Percentiles rank a stretch among this genome's conserved stretches.
phyloP scores from a whole-genome alignment of 371 early-diverging fungal genomes.

The Coemansia sp. region DNA sequence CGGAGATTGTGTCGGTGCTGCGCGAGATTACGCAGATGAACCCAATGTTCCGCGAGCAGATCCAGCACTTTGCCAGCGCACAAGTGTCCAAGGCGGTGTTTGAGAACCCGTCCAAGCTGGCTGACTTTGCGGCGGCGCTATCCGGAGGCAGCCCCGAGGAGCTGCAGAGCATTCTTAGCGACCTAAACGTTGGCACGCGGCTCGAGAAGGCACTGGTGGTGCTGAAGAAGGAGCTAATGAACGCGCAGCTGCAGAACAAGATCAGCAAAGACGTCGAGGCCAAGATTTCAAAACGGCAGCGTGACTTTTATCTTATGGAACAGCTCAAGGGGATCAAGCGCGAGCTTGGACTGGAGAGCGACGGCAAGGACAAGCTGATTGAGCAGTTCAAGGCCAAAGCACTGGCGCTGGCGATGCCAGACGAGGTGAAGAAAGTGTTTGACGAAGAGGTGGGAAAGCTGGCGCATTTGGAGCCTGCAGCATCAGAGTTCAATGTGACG shows the following conservation, averaged over 20 bases:
- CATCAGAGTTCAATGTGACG: constrained; percentile 95
- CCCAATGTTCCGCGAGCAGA: constrained; percentile 94
- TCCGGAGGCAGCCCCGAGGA: constrained; percentile 88
- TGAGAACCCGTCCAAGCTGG: constrained; percentile 89
- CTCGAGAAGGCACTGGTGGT: constrained; percentile 88
- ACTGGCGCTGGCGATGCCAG: constrained; percentile 82
- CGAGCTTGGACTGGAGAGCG: constrained; percentile 93
- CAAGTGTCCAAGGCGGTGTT: constrained; percentile 94
- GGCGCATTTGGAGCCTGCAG: constrained; percentile 90
- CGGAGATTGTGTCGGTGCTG: constrained; percentile 92
- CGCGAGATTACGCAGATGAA: constrained; percentile 92
- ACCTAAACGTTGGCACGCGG: constrained; percentile 83
- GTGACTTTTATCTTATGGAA: constrained; percentile 97
- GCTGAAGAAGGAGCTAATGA: constrained; percentile 94
- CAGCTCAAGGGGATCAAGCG: constrained; percentile 97
- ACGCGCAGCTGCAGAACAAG: constrained; percentile 93
- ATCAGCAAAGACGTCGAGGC: constrained; percentile 94
- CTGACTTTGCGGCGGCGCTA: constrained; percentile 96
- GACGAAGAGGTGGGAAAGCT: constrained; percentile 95
- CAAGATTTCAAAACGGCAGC: constrained; percentile 92
- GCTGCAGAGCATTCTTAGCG: constrained; percentile 88
- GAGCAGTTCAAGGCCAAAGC: constrained; percentile 88
- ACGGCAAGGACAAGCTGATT: constrained; percentile 95
- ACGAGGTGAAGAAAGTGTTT: constrained; percentile 87
- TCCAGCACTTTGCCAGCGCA: constrained; percentile 90